Base-by-base conservation (phyloP, 306 rosid species). In the Boehmeria nivea region DNA sequence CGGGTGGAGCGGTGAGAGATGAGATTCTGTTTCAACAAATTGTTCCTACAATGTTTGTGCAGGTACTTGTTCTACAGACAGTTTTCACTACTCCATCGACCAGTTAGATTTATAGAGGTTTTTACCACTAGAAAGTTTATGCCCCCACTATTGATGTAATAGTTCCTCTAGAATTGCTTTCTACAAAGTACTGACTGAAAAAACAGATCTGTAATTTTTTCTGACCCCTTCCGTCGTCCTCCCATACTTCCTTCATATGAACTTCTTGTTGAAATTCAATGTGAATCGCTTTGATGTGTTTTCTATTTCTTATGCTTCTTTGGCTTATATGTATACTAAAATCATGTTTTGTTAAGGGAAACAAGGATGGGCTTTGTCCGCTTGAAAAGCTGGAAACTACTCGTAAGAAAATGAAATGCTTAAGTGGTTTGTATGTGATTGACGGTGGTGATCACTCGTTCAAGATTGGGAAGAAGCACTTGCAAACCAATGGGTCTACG, bases 371-470 rank as follows among this genome's bases (percentile, higher is more conserved):
- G 51, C 82, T 86, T 28, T 82, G 95, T 62, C 88, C 91, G 15
- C 69, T 86, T 33, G 84, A 86, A 43, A 81, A 79, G 72, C 81
- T 86, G 60, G 95, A 84, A 68, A 69, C 78, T 45, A 75, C 86
- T 42, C 65, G 77, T 60, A 65, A 82, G 77, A 86, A 81, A 80
- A 84, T 84, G 84, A 78, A 76, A 68, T 69, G 75, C 17, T 54
- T 62, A 28, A 84, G 54, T 8, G 83, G 76, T 51, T 75, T 90
- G 72, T 80, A 84, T 68, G 80, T 90, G 57, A 59, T 90, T 36
- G 78, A 84, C 72, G 95, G 97, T 26, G 97, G 95, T 43, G 97
- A 86, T 38, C 95, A 90, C 72, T 90, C 95, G 33, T 86, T 90
- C 75, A 88, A 84, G 83, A 74, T 90, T 53, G 82, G 69, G n/a